phyloP scores from a whole-genome alignment of 2,329 filamentous ascomycete genomes.

The Nemania abortiva region DNA sequence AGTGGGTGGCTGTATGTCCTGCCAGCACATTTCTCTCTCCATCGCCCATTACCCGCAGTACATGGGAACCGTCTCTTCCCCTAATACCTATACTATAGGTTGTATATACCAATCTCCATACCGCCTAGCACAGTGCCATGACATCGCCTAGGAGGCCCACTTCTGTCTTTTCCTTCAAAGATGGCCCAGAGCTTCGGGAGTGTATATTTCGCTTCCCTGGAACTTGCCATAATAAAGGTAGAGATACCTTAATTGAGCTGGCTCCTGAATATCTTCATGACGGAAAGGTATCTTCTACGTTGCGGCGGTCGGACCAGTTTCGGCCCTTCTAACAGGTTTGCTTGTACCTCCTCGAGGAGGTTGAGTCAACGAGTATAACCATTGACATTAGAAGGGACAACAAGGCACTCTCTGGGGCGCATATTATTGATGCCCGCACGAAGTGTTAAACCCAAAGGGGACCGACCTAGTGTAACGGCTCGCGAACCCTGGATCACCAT shows the following conservation, averaged over 20 bases:
- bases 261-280: not conserved
- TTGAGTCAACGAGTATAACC: not conserved
- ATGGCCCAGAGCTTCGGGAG: not conserved
- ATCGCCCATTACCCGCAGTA: no score
- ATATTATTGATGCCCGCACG: not conserved
- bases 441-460: not conserved
- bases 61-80: no score
- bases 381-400: not conserved
- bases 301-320: not conserved
- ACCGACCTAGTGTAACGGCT: conserved; percentile 5
- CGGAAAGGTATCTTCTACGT: not conserved
- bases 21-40: no score
- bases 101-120: not conserved
- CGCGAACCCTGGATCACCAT: not conserved
- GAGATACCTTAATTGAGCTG: no score
- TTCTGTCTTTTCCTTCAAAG: not conserved
- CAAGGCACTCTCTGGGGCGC: not conserved
- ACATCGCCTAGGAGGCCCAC: not conserved
- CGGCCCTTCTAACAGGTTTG: not conserved
- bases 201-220: not conserved
- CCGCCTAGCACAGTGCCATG: not conserved
- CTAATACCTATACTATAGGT: no score
- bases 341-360: not conserved
- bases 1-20: no score
- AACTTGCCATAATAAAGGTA: no score